Evolutionary conservation across 2,329 filamentous ascomycete species (phyloP).

Genomic region (Cladorrhinum sp.): DNA sequence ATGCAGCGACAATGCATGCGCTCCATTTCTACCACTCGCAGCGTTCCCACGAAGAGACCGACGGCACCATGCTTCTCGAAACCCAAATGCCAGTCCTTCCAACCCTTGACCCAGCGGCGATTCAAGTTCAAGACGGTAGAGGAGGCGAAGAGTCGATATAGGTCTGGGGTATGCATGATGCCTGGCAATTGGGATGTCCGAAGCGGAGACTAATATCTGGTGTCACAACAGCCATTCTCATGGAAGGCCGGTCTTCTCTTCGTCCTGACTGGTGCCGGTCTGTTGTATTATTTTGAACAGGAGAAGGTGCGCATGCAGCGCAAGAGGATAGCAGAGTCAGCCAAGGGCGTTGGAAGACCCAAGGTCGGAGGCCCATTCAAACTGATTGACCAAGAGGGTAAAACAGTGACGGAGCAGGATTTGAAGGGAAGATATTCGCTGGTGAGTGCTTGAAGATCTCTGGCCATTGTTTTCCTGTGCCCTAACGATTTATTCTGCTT

Average conservation of each 20-base stretch:
- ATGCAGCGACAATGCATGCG: slow-evolving; percentile 40
- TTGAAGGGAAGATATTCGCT: slow-evolving; percentile 83
- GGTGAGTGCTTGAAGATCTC: slow-evolving; percentile 46
- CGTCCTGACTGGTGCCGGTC: slow-evolving; percentile 68
- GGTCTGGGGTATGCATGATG: slow-evolving; percentile 48
- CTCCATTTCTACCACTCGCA: slow-evolving; percentile 39
- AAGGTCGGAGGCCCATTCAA: slow-evolving; percentile 89
- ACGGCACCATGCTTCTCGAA: slow-evolving; percentile 19
- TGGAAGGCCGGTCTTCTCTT: slow-evolving; percentile 88
- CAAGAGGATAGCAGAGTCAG: slow-evolving; percentile 83
- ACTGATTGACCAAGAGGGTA: slow-evolving; percentile 77
- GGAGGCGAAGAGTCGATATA: slow-evolving; percentile 57
- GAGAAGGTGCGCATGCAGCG: slow-evolving; percentile 91
- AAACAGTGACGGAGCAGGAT: slow-evolving; percentile 71
- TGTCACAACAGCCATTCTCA: slow-evolving; percentile 71
- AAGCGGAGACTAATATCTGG: slow-evolving; percentile 5
- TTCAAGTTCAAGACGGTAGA: slow-evolving; percentile 53
- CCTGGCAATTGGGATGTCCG: neutral
- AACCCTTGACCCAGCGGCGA: slow-evolving; percentile 36
- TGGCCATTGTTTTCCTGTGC: neutral
- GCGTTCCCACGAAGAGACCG: slow-evolving; percentile 22
- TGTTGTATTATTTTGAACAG: slow-evolving; percentile 87
- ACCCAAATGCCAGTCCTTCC: slow-evolving; percentile 22
- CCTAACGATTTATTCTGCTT: neutral
- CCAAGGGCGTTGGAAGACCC: slow-evolving; percentile 87